phyloP scores from a whole-genome alignment of 345 rosid genomes.

The Brassica nigra region DNA sequence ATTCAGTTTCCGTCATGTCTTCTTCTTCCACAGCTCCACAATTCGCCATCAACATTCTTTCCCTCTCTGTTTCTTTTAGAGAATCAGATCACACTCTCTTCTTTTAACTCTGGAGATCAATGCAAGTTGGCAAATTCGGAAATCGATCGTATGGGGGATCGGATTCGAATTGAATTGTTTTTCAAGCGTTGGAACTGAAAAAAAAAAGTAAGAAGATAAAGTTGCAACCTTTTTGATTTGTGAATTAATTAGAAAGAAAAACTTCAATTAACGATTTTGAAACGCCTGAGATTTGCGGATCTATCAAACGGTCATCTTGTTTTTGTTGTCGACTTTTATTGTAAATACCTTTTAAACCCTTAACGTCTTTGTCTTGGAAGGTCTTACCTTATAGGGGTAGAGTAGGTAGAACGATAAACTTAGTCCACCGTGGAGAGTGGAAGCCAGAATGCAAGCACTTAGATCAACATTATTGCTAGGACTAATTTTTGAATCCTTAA shows the following conservation, averaged over 20 bases:
- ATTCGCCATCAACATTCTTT: constrained; percentile 44
- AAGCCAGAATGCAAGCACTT: not conserved
- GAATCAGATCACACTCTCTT: not conserved
- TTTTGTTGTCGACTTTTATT: constrained; percentile 36
- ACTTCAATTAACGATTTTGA: constrained; percentile 27
- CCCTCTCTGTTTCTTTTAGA: constrained; percentile 17
- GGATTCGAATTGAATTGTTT: constrained; percentile 26
- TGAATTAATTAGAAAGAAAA: not conserved
- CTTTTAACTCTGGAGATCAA: not conserved
- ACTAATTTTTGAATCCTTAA: too few species aligned
- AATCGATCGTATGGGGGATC: constrained; percentile 14
- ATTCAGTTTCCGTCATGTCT: constrained; percentile 31
- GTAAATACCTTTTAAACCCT: constrained; percentile 41
- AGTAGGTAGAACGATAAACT: not conserved
- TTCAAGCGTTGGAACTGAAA: constrained; percentile 1
- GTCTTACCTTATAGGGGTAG: not conserved
- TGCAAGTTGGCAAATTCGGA: not conserved
- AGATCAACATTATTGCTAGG: too few species aligned
- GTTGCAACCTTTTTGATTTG: not conserved
- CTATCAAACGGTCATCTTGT: constrained; percentile 64
- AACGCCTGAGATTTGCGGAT: constrained; percentile 47
- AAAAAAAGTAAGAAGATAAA: not conserved
- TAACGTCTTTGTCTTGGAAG: not conserved
- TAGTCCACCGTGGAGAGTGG: constrained; percentile 4
- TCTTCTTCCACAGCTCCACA: constrained; percentile 45